Evolutionary conservation across 169 alveolate species (phyloP).

Genomic region (Sarcocystis neurona): DNA sequence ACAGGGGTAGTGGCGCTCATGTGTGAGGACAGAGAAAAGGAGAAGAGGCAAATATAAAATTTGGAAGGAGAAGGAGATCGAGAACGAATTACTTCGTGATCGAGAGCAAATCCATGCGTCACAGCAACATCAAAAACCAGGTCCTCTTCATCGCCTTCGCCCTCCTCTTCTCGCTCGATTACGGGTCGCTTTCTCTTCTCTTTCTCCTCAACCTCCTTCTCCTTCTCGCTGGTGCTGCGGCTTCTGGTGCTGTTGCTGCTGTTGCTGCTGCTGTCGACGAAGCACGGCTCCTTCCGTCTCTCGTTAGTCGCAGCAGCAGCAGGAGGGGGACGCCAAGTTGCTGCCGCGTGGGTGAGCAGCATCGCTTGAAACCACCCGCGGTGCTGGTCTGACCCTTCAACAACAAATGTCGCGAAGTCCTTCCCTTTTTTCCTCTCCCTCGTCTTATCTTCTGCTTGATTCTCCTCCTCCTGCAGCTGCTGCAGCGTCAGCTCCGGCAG

Average conservation of each 20-base stretch:
- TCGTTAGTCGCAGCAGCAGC: slow-evolving; percentile 17
- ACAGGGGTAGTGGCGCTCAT: too few species aligned
- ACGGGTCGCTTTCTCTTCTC: background rate
- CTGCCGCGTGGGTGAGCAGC: slow-evolving; percentile 67
- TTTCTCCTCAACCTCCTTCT: background rate
- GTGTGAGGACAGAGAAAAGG: too few species aligned
- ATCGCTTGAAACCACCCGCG: slow-evolving; percentile 88
- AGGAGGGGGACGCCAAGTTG: slow-evolving; percentile 29
- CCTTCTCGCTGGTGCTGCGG: background rate
- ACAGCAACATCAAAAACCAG: slow-evolving; percentile 89
- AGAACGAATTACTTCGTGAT: slow-evolving; percentile 56
- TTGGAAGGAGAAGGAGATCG: background rate
- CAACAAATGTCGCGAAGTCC: slow-evolving; percentile 46
- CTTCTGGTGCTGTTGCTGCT: background rate
- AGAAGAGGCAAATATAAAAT: too few species aligned
- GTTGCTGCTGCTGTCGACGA: background rate
- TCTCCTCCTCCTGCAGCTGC: background rate
- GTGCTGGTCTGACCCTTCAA: slow-evolving; percentile 85
- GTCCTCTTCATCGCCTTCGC: slow-evolving; percentile 55
- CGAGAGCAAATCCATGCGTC: slow-evolving; percentile 94
- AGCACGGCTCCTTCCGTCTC: background rate
- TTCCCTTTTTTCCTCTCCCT: slow-evolving; percentile 2
- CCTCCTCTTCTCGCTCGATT: background rate
- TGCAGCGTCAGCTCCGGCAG: background rate
- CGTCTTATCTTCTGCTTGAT: background rate